Conservation (phyloP, 208 protist genomes). For the Trypanosomatidae sp. region DNA sequence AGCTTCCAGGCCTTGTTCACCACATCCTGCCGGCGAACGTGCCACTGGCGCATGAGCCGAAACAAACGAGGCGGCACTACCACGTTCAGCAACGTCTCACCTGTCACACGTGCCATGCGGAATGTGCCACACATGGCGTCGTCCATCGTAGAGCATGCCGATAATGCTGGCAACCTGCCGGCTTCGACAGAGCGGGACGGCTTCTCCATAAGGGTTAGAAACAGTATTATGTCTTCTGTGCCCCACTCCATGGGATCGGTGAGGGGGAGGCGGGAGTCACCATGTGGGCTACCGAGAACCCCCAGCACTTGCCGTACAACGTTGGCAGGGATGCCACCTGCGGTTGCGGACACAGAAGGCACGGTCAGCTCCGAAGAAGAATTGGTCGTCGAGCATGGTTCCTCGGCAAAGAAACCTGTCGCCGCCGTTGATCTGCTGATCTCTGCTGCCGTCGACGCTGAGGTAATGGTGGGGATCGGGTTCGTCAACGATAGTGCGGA, state of each 20-base stretch:
- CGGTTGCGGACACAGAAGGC: not conserved
- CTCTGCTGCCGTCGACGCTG: not conserved
- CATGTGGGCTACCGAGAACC: constrained; percentile 51
- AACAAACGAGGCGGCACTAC: constrained; percentile 70
- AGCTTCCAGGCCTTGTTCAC: constrained; percentile 28
- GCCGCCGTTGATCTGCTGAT: not conserved
- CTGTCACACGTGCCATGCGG: constrained; percentile 51
- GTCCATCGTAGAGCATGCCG: constrained; percentile 42
- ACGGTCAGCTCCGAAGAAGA: not conserved
- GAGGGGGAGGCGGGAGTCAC: constrained; percentile 37
- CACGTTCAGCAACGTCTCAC: constrained; percentile 67
- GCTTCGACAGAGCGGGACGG: not conserved
- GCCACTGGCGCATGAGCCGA: constrained; percentile 78
- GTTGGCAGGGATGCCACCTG: constrained; percentile 2
- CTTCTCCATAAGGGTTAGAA: constrained; percentile 48
- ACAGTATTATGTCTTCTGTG: constrained; percentile 63
- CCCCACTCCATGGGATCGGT: constrained; percentile 68
- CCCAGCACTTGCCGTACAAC: constrained; percentile 26
- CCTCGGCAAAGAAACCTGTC: not conserved
- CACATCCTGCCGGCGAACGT: constrained; percentile 60
- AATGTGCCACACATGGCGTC: constrained; percentile 73
- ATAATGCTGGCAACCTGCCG: not conserved
- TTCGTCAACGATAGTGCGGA: not conserved
- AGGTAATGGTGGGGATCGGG: not conserved
- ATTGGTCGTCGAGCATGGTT: not conserved